Evolutionary conservation across 1,284 basidiomycete genomes (phyloP).

Genomic region (Sphagnurus paluster): DNA sequence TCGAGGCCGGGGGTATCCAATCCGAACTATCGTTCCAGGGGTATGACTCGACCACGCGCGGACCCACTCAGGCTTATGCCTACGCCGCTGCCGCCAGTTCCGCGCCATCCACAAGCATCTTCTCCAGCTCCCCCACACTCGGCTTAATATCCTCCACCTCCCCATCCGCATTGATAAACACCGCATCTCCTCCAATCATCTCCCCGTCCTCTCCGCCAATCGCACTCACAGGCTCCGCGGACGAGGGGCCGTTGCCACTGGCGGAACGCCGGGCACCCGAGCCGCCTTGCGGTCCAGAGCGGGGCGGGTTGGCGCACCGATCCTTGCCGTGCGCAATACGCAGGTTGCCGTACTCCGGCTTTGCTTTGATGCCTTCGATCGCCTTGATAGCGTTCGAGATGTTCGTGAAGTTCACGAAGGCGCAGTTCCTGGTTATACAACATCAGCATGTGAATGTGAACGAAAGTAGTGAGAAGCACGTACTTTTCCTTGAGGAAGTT

Average conservation of each 20-base stretch:
- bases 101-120: conserved; percentile 38
- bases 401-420: conserved; percentile 92
- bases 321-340: conserved; percentile 94
- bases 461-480: conserved; percentile 30
- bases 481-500: conserved; percentile 94
- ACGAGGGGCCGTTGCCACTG: conserved; percentile 29
- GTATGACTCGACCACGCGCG: conserved; percentile 1
- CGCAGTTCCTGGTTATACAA: conserved; percentile 67
- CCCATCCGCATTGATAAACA: conserved; percentile 29
- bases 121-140: conserved; percentile 17
- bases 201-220: conserved; percentile 25
- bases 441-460: not conserved
- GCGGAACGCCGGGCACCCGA: conserved; percentile 35
- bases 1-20: not conserved
- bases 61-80: conserved; percentile 21
- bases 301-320: conserved; percentile 88
- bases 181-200: conserved; percentile 23
- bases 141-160: conserved; percentile 24
- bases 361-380: conserved; percentile 88
- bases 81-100: conserved; percentile 21
- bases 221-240: conserved; percentile 28
- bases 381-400: conserved; percentile 94
- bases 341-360: conserved; percentile 79
- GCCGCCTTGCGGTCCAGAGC: conserved; percentile 74
- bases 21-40: not conserved